Evolutionary conservation across 495 filamentous ascomycete species (phyloP).

Genomic region (Aspergillus bertholletiae): DNA sequence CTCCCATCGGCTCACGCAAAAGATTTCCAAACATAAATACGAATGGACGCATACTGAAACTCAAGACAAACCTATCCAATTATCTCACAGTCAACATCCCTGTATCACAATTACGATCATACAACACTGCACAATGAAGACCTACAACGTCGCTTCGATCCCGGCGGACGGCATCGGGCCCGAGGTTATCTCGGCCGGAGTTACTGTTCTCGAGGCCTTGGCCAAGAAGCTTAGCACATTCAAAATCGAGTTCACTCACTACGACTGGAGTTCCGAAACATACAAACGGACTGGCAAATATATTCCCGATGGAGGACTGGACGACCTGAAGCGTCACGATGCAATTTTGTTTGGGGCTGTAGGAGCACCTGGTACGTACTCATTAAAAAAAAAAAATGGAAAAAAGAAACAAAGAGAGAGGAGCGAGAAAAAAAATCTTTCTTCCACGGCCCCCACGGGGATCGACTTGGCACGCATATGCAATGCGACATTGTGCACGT

Average conservation of each 20-base stretch:
- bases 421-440: too few species aligned
- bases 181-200: conserved; percentile 50
- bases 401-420: neutral
- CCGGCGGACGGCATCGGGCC: conserved; percentile 54
- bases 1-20: conserved; percentile 3
- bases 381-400: neutral
- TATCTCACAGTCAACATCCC: neutral
- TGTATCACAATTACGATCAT: neutral
- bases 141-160: conserved; percentile 49
- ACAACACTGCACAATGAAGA: conserved; percentile 10
- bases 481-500: too few species aligned
- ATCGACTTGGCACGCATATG: too few species aligned
- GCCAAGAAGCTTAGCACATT: conserved; percentile 43
- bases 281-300: conserved; percentile 52
- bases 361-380: conserved; percentile 45
- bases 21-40: neutral
- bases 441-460: too few species aligned
- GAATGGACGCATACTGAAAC: neutral
- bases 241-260: conserved; percentile 45
- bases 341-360: conserved; percentile 57
- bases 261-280: conserved; percentile 50
- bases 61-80: neutral
- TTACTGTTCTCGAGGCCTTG: conserved; percentile 42
- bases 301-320: conserved; percentile 51
- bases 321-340: conserved; percentile 48